Evolutionary conservation across 352 stramenopile genomes (phyloP).

Genomic region (Pythium biforme): DNA sequence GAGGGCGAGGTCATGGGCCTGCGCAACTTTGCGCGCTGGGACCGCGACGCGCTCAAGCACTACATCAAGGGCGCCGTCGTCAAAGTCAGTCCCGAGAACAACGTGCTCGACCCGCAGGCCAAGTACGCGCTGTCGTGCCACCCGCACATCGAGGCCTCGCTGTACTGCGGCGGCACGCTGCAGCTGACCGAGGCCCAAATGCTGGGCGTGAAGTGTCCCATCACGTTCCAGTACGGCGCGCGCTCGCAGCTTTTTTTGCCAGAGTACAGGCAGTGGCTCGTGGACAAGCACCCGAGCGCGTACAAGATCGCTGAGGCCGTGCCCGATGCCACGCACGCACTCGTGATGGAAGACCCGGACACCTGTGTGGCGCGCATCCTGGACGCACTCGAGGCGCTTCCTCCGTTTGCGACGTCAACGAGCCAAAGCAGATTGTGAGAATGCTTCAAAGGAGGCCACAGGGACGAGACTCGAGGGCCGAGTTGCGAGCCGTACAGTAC

Average conservation of each 20-base stretch:
- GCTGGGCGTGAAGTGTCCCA: slow-evolving; percentile 24
- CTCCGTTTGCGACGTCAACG: not conserved
- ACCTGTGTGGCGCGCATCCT: slow-evolving; percentile 38
- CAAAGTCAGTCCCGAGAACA: slow-evolving; percentile 25
- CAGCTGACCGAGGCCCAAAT: slow-evolving; percentile 34
- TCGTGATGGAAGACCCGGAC: slow-evolving; percentile 50
- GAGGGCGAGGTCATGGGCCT: slow-evolving; percentile 28
- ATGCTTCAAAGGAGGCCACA: too few relatives aligned
- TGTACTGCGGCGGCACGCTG: slow-evolving; percentile 32
- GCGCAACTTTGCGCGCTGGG: slow-evolving; percentile 44
- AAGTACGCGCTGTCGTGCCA: slow-evolving; percentile 27
- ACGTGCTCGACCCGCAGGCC: slow-evolving; percentile 12
- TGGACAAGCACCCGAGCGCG: slow-evolving; percentile 30
- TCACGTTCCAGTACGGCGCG: slow-evolving; percentile 40
- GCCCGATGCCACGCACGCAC: slow-evolving; percentile 32
- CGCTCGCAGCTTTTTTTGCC: slow-evolving; percentile 48
- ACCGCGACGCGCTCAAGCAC: slow-evolving; percentile 32
- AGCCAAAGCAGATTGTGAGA: not conserved
- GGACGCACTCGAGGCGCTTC: slow-evolving; percentile 2
- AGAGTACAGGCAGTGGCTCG: slow-evolving; percentile 12
- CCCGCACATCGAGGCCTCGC: slow-evolving; percentile 38
- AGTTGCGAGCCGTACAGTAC: too few relatives aligned
- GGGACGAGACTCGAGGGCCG: too few relatives aligned
- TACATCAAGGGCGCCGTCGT: slow-evolving; percentile 46
- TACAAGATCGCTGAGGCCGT: slow-evolving; percentile 40